These are phyloP conservation scores for Neurospora sp. DNA, from an alignment of 495 filamentous ascomycete species.

Conservation along the genomic window DNA sequence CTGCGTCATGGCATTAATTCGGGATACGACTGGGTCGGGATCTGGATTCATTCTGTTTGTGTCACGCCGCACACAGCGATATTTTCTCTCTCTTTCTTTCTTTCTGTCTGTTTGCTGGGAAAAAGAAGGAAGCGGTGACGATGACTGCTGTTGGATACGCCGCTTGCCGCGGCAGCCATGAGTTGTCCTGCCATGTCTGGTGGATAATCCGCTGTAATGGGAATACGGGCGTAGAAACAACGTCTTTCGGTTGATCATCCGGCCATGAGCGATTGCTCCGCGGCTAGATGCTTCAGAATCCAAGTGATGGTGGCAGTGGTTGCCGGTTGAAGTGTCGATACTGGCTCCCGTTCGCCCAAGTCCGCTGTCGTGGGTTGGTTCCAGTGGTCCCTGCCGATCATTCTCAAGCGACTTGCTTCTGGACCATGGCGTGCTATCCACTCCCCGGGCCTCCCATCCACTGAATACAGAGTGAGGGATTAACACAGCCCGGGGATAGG, in stretches of 20 bases:
- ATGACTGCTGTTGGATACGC: background rate
- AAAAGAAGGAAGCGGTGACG: background rate
- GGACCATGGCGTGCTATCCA: background rate
- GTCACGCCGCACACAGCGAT: background rate
- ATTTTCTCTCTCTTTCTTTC: background rate
- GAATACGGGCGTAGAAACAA: background rate
- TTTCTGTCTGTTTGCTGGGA: background rate
- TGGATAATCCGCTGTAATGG: background rate
- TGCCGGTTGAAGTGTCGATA: background rate
- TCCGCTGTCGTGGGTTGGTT: background rate
- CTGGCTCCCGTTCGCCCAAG: background rate
- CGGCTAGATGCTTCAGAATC: background rate
- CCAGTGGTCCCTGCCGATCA: background rate
- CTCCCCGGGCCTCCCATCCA: background rate
- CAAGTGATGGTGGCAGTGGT: background rate
- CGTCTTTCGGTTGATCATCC: background rate
- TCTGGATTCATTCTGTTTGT: background rate
- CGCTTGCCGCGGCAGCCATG: background rate
- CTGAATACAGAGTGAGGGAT: background rate
- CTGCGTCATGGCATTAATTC: background rate
- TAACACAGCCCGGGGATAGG: background rate
- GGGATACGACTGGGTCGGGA: background rate
- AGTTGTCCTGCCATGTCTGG: background rate
- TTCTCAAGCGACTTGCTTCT: background rate
- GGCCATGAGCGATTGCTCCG: background rate